Conservation (phyloP, 2,329 filamentous ascomycete genomes). For the Tetracladium maxilliforme region DNA sequence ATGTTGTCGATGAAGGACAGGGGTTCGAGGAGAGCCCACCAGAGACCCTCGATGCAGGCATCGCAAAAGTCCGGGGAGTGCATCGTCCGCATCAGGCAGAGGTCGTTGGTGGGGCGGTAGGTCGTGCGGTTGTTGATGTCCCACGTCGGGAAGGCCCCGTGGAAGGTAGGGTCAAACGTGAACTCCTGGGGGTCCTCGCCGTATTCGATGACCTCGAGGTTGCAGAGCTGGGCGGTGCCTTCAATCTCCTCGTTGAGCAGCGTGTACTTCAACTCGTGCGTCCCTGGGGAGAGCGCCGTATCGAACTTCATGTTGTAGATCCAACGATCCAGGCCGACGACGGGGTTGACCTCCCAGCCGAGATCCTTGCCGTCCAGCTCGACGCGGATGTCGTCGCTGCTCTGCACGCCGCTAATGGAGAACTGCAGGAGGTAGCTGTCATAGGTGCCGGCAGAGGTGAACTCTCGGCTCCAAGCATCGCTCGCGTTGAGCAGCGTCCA, state of each 20-base stretch:
- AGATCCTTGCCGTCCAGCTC: constrained; percentile 14
- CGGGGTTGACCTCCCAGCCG: constrained; percentile 13
- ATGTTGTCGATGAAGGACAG: constrained; percentile 13
- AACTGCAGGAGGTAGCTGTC: constrained; percentile 13
- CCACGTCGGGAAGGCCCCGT: constrained; percentile 14
- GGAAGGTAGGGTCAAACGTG: constrained; percentile 8
- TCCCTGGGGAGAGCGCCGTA: constrained; percentile 9
- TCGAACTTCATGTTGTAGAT: constrained; percentile 15
- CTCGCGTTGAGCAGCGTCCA: constrained; percentile 15
- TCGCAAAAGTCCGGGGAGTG: constrained; percentile 14
- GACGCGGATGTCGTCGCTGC: constrained; percentile 11
- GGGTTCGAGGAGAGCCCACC: constrained; percentile 11
- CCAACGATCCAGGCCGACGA: constrained; percentile 12
- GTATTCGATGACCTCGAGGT: constrained; percentile 14
- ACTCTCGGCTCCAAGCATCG: constrained; percentile 10
- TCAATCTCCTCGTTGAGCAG: constrained; percentile 12
- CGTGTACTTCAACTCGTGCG: constrained; percentile 11
- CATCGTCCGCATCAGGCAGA: constrained; percentile 13
- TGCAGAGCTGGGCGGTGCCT: constrained; percentile 15
- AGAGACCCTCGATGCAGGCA: constrained; percentile 15
- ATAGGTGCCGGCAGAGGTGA: constrained; percentile 13
- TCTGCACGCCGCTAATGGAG: constrained; percentile 13
- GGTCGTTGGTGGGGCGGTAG: constrained; percentile 15
- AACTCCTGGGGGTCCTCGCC: constrained; percentile 11
- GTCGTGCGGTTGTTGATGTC: constrained; percentile 10